Percentiles rank a stretch among this genome's conserved stretches.
Conservation (phyloP, 495 filamentous ascomycete species). For the Talaromyces thailandensis region DNA sequence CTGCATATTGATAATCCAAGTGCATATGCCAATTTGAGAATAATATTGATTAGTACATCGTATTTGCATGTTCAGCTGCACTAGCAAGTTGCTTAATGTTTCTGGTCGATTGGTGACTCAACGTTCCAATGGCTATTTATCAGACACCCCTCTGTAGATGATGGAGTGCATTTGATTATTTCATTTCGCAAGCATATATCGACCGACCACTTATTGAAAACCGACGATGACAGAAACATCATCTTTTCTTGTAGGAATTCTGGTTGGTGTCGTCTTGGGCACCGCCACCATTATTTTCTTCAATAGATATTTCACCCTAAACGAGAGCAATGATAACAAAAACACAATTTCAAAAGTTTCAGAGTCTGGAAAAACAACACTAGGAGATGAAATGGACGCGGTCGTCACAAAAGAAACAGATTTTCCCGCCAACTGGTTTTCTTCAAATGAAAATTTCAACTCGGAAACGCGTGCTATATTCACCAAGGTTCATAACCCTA, state of each 20-base stretch:
- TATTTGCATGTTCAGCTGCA: neutral
- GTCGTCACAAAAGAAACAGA: slow-evolving; percentile 27
- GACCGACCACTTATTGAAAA: too few relatives aligned
- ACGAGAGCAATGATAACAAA: neutral
- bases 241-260: neutral
- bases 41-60: neutral
- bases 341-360: neutral
- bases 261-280: neutral
- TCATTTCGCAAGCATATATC: too few relatives aligned
- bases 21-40: neutral
- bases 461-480: slow-evolving; percentile 46
- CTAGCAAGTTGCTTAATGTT: neutral
- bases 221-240: neutral
- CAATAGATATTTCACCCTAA: neutral
- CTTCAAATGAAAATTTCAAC: slow-evolving; percentile 33
- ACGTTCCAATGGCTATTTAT: neutral
- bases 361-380: too few relatives aligned
- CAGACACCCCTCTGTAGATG: neutral
- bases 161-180: neutral
- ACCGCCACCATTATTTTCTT: neutral
- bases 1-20: neutral
- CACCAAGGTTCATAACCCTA: slow-evolving; percentile 24
- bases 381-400: neutral
- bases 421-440: slow-evolving; percentile 39
- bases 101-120: neutral